Conservation (phyloP, 192 early-diverging fungal genomes). For the Coemansia sp. region DNA sequence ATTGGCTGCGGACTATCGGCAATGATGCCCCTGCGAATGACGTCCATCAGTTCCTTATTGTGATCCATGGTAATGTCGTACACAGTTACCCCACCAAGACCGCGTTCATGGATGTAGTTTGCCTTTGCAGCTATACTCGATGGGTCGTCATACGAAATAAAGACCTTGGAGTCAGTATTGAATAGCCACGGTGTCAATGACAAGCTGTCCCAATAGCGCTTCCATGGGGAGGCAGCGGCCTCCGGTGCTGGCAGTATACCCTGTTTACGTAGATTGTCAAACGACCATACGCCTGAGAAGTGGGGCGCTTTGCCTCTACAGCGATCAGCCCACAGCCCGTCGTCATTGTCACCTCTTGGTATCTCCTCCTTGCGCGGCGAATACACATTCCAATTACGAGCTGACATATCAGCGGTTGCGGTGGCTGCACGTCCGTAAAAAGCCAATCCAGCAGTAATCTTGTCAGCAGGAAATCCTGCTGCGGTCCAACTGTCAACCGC, state of each 20-base stretch:
- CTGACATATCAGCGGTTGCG: slow-evolving; percentile 28
- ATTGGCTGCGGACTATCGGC: background rate
- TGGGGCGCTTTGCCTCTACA: slow-evolving; percentile 22
- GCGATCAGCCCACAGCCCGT: slow-evolving; percentile 41
- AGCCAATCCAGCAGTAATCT: slow-evolving; percentile 60
- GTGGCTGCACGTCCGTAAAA: slow-evolving; percentile 60
- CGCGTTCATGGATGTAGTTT: slow-evolving; percentile 48
- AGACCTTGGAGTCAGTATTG: slow-evolving; percentile 57
- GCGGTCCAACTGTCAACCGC: slow-evolving; percentile 57
- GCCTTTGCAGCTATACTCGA: slow-evolving; percentile 63
- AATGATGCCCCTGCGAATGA: slow-evolving; percentile 10
- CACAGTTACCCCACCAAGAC: slow-evolving; percentile 63
- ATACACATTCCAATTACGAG: slow-evolving; percentile 32
- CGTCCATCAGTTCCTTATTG: slow-evolving; percentile 59
- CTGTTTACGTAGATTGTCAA: slow-evolving; percentile 54
- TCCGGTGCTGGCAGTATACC: slow-evolving; percentile 39
- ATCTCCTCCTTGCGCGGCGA: slow-evolving; percentile 32
- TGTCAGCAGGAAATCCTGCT: slow-evolving; percentile 58
- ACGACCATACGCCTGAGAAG: slow-evolving; percentile 62
- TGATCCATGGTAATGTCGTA: slow-evolving; percentile 52
- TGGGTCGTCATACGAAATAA: slow-evolving; percentile 78
- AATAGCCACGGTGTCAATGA: slow-evolving; percentile 60
- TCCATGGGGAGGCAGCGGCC: slow-evolving; percentile 51
- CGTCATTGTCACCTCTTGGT: slow-evolving; percentile 56
- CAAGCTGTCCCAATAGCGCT: slow-evolving; percentile 56